Evolutionary conservation across 805 yeast genomes (phyloP).

Genomic region (Starmerella scarabaei): DNA sequence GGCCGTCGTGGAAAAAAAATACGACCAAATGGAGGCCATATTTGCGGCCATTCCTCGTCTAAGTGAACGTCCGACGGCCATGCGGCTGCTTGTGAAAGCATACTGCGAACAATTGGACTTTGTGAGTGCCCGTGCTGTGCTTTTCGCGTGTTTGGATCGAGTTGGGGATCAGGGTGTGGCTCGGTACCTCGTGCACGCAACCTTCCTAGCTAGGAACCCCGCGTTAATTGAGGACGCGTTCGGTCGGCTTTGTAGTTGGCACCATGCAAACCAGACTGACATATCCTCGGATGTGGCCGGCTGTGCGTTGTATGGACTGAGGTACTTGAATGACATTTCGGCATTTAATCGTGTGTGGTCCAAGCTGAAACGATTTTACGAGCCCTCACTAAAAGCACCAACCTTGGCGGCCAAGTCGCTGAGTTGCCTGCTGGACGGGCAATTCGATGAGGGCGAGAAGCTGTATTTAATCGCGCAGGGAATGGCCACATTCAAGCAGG

Average conservation of each 20-base stretch:
- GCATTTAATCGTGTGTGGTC: constrained; percentile 8
- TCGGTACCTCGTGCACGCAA: constrained; percentile 10
- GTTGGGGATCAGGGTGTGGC: constrained; percentile 9
- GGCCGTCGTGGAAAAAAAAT: constrained; percentile 4
- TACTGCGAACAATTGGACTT: constrained; percentile 18
- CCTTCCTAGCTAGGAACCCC: constrained; percentile 13
- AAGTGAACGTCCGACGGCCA: constrained; percentile 10
- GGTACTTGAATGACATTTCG: constrained; percentile 11
- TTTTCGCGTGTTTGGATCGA: constrained; percentile 7
- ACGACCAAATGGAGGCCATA: constrained; percentile 8
- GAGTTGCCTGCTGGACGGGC: constrained; percentile 1
- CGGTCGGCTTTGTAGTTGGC: constrained; percentile 1
- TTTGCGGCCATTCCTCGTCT: constrained; percentile 10
- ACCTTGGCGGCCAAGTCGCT: constrained; percentile 3
- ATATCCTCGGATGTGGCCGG: constrained; percentile 8
- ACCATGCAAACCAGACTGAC: background rate
- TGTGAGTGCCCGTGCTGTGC: constrained; percentile 17
- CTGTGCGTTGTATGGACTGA: constrained; percentile 13
- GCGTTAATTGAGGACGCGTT: constrained; percentile 11
- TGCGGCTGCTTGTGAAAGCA: constrained; percentile 11
- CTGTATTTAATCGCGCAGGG: constrained; percentile 5
- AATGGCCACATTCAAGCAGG: background rate
- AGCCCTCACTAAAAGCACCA: constrained; percentile 7
- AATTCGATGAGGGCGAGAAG: constrained; percentile 2
- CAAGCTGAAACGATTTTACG: constrained; percentile 3